These are phyloP conservation scores for Cytauxzoon felis DNA, from an alignment of 169 alveolate genomes.

Conservation along the genomic window DNA sequence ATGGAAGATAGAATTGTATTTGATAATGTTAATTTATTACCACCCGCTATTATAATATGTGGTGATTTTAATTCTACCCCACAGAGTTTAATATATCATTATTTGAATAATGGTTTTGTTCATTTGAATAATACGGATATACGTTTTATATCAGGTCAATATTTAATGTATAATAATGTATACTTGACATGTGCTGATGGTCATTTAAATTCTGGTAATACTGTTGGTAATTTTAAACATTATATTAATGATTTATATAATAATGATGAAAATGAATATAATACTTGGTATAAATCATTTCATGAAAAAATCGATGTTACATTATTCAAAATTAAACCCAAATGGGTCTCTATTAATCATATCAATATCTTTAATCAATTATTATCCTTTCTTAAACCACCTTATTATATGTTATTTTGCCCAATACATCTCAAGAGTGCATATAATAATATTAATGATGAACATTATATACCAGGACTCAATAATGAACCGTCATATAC, in stretches of 20 bases:
- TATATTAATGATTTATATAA: conserved; percentile 44
- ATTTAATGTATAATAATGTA: conserved; percentile 67
- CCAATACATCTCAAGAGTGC: conserved; percentile 56
- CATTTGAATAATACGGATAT: conserved; percentile 61
- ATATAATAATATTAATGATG: conserved; percentile 37
- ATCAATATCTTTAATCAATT: too few relatives aligned
- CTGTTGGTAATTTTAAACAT: conserved; percentile 50
- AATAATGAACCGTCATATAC: conserved; percentile 74
- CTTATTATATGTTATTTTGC: conserved; percentile 26
- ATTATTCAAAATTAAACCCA: not conserved
- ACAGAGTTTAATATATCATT: conserved; percentile 67
- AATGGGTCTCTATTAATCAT: not conserved
- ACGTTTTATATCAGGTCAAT: conserved; percentile 68
- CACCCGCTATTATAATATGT: conserved; percentile 69
- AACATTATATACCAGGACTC: conserved; percentile 7
- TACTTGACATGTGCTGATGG: conserved; percentile 45
- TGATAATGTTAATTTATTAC: too few relatives aligned
- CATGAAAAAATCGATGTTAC: not conserved
- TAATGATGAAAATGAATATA: not conserved
- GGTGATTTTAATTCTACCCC: conserved; percentile 77
- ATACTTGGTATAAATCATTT: conserved; percentile 7
- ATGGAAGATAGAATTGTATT: too few relatives aligned
- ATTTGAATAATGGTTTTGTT: conserved; percentile 64
- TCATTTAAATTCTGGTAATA: conserved; percentile 50
- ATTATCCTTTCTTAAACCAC: not conserved